These are phyloP conservation scores for Scheffersomyces lignicola DNA, from an alignment of 1,139 yeast species.

Conservation along the genomic window DNA sequence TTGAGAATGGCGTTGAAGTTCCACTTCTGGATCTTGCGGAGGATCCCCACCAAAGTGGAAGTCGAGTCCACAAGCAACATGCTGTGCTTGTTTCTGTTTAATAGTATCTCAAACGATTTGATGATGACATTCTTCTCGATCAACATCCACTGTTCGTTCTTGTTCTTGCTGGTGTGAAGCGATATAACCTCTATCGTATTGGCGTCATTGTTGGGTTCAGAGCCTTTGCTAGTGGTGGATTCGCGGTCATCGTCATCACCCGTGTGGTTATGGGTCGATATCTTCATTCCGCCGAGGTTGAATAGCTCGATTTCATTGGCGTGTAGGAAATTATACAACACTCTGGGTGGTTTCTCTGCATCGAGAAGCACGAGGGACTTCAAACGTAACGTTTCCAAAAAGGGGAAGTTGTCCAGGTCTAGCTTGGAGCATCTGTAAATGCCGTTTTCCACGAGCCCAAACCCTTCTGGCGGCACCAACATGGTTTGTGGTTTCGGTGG, in stretches of 20 bases:
- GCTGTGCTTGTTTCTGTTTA: slow-evolving; percentile 68
- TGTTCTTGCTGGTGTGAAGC: slow-evolving; percentile 19
- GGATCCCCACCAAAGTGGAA: slow-evolving; percentile 74
- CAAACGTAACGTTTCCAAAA: slow-evolving; percentile 60
- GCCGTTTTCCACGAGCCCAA: slow-evolving; percentile 76
- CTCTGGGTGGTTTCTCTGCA: slow-evolving; percentile 69
- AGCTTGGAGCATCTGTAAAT: slow-evolving; percentile 59
- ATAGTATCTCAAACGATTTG: slow-evolving; percentile 57
- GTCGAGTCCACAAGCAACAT: slow-evolving; percentile 76
- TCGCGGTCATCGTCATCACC: slow-evolving; percentile 25
- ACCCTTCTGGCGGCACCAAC: slow-evolving; percentile 80
- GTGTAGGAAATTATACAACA: slow-evolving; percentile 46
- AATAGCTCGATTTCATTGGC: slow-evolving; percentile 44
- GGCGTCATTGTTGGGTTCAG: slow-evolving; percentile 1
- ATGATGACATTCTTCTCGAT: slow-evolving; percentile 58
- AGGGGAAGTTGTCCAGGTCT: slow-evolving; percentile 61
- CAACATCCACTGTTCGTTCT: slow-evolving; percentile 69
- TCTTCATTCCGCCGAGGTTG: slow-evolving; percentile 47
- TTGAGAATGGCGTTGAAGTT: slow-evolving; percentile 78
- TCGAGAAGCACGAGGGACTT: slow-evolving; percentile 62
- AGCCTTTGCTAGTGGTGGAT: slow-evolving; percentile 2
- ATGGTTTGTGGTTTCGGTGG: slow-evolving; percentile 31
- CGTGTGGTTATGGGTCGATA: slow-evolving; percentile 42
- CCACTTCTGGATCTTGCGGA: slow-evolving; percentile 87
- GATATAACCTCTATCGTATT: slow-evolving; percentile 17